Base-by-base conservation (phyloP, 768 basidiomycete genomes). In the Lactarius sanguifluus region DNA sequence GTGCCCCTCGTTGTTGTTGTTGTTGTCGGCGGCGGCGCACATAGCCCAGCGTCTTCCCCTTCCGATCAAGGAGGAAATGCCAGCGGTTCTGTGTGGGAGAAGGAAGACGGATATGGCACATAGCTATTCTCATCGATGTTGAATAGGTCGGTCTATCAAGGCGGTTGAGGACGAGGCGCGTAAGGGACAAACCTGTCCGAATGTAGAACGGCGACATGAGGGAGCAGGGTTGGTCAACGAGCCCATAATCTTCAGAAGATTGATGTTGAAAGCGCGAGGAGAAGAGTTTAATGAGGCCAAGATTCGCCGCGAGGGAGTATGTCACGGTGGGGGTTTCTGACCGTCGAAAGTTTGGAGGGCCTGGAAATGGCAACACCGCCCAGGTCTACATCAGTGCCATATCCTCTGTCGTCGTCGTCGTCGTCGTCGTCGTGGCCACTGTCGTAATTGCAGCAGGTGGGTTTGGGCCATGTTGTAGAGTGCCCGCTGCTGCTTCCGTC, bases 121-220 rank as follows among this genome's bases (percentile, higher is more conserved):
- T 83, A 83, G 65, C 86, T 85, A 72, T 87, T 86, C 75, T 91
- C 90, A 71, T 89, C 85, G 68, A 91, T 90, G 72, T 91, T 87
- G 73, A 88, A 91, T 64, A 90, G 78, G 45, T 89, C 84, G 30
- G 71, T 73, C 45, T 66, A 68, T 71, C 79, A 75, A 64, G 20
- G 75, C 12, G 74, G 65, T 68, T 57, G 50, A 71, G 68, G 69
- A 72, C 71, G 65, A 74, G 56, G 38, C 16, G 18, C 36, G 62
- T 62, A 12, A 28, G 13, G 36, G 43, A 73, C 79, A 40, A 57
- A 81, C 82, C 75, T 81, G 80, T 59, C 78, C 77, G 52, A 79
- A 77, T 30, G 76, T 64, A 47, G 74, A 77, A n/a, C 78, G 74
- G 45, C 82, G 80, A 47, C 81, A 79, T 1, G 77, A 77, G 60